Evolutionary conservation across 1,139 yeast species (phyloP).

Genomic region (Yamadazyma blattariae): DNA sequence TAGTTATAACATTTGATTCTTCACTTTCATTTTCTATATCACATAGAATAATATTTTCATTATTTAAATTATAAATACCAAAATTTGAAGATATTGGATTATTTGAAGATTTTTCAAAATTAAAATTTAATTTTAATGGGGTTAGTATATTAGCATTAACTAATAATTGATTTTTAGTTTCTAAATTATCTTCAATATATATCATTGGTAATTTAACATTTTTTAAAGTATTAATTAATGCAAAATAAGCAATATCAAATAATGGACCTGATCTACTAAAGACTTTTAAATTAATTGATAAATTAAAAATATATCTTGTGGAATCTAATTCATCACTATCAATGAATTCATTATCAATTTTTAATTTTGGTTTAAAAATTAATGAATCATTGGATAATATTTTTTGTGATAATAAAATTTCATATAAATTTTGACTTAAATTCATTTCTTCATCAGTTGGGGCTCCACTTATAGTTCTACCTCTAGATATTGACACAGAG

Average conservation of each 20-base stretch:
- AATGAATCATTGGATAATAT: conserved; percentile 39
- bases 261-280: conserved; percentile 81
- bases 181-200: conserved; percentile 38
- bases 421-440: conserved; percentile 66
- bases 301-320: conserved; percentile 52
- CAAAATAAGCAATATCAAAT: conserved; percentile 73
- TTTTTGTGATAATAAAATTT: conserved; percentile 54
- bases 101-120: no score
- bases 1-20: conserved; percentile 13
- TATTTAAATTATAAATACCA: conserved; percentile 40
- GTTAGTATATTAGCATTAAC: conserved; percentile 9
- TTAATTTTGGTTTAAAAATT: conserved; percentile 42
- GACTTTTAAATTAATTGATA: conserved; percentile 74
- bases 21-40: conserved; percentile 18
- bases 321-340: conserved; percentile 27
- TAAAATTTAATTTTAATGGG: conserved; percentile 17
- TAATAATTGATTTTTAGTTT: conserved; percentile 21
- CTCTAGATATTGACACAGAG: conserved; percentile 76
- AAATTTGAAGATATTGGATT: conserved; percentile 56
- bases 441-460: conserved; percentile 93
- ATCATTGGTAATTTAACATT: conserved; percentile 64
- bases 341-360: conserved; percentile 22
- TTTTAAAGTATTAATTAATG: conserved; percentile 62
- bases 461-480: conserved; percentile 59
- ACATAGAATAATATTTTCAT: conserved; percentile 12